These are phyloP conservation scores for Clathrus columnatus DNA, from an alignment of 768 basidiomycete genomes.

Conservation along the genomic window DNA sequence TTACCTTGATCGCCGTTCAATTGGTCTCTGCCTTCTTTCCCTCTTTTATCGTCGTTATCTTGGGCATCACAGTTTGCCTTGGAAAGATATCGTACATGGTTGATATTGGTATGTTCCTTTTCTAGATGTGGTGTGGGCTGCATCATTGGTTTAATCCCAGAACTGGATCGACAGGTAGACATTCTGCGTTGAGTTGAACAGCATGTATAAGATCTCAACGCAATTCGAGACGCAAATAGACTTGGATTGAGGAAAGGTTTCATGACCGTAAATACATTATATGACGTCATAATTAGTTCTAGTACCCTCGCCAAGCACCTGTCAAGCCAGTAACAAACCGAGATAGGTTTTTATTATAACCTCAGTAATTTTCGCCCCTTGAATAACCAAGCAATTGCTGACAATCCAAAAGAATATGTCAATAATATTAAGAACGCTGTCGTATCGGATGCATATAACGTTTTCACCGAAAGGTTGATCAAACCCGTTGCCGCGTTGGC, in stretches of 20 bases:
- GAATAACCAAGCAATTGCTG: slow-evolving; percentile 53
- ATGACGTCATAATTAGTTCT: not conserved
- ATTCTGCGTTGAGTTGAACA: not conserved
- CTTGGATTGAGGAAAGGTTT: not conserved
- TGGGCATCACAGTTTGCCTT: too few species aligned
- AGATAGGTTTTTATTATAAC: too few species aligned
- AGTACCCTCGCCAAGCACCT: too few species aligned
- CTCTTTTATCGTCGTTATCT: too few species aligned
- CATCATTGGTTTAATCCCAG: too few species aligned
- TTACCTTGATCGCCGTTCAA: slow-evolving; percentile 8
- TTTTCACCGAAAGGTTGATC: slow-evolving; percentile 69
- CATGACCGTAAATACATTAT: not conserved
- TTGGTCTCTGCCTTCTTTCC: too few species aligned
- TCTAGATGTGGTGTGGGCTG: too few species aligned
- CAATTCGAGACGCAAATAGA: not conserved
- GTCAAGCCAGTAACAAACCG: too few species aligned
- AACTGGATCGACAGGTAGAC: not conserved
- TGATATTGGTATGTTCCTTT: too few species aligned
- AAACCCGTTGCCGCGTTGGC: slow-evolving; percentile 84
- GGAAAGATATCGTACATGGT: too few species aligned
- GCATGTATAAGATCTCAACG: not conserved
- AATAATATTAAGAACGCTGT: slow-evolving; percentile 54
- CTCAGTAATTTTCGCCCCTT: slow-evolving; percentile 28
- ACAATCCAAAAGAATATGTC: slow-evolving; percentile 51
- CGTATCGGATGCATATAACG: slow-evolving; percentile 63